Percentiles rank a stretch among this genome's conserved stretches.
Evolutionary conservation across 2,329 filamentous ascomycete genomes (phyloP).

Genomic region (Colletotrichum sp.): DNA sequence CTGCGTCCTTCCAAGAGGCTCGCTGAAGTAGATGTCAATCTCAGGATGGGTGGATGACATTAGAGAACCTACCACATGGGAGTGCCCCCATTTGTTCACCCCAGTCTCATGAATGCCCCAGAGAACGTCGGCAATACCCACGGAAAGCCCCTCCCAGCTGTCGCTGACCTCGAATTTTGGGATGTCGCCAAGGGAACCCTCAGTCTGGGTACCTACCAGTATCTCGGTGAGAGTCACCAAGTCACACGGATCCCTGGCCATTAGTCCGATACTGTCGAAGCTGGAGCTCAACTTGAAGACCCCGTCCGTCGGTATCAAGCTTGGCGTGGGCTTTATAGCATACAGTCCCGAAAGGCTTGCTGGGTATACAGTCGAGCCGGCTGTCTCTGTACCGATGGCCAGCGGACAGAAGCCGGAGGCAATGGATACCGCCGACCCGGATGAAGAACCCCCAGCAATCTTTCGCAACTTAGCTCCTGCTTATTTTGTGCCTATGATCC

Average conservation of each 20-base stretch:
- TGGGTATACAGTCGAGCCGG: conserved; percentile 41
- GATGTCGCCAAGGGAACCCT: not conserved
- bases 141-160: conserved; percentile 8
- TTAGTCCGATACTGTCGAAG: conserved; percentile 27
- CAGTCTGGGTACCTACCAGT: not conserved
- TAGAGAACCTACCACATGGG: conserved; percentile 21
- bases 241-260: conserved; percentile 26
- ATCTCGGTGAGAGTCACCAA: conserved; percentile 18
- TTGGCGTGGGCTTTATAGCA: conserved; percentile 34
- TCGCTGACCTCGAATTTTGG: not conserved
- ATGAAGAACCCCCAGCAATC: conserved; percentile 35
- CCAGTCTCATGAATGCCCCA: conserved; percentile 20
- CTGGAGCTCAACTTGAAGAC: conserved; percentile 19
- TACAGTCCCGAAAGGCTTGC: conserved; percentile 42
- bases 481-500: not conserved
- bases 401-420: conserved; percentile 44
- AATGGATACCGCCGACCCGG: conserved; percentile 40
- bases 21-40: conserved; percentile 8
- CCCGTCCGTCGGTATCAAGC: conserved; percentile 17
- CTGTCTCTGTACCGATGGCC: conserved; percentile 39
- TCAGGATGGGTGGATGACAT: not conserved
- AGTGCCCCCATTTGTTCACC: conserved; percentile 23
- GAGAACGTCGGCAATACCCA: conserved; percentile 22
- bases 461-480: not conserved
- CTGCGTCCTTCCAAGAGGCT: conserved; percentile 13